Evolutionary conservation across 1,284 basidiomycete species (phyloP).

Genomic region (Gymnopus androsaceus): DNA sequence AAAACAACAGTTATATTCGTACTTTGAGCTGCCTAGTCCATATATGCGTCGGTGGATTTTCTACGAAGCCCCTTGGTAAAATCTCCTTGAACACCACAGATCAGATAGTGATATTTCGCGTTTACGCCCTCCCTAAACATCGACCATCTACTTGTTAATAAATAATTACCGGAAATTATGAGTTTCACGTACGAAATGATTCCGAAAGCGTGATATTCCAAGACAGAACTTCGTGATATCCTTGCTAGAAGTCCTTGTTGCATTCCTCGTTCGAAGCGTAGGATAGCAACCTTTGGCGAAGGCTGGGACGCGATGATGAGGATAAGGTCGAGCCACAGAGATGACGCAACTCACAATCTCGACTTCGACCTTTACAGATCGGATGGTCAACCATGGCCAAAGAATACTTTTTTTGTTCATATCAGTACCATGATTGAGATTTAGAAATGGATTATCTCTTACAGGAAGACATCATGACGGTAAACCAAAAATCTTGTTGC

Average conservation of each 20-base stretch:
- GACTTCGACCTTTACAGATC: conserved; percentile 71
- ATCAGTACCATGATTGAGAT: background rate
- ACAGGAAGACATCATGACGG: conserved; percentile 75
- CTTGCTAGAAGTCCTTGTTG: conserved; percentile 69
- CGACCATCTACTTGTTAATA: background rate
- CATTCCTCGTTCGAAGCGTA: conserved; percentile 71
- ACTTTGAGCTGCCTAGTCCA: conserved; percentile 73
- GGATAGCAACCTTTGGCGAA: conserved; percentile 65
- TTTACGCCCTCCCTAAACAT: conserved; percentile 56
- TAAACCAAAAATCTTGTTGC: conserved; percentile 80
- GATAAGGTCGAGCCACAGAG: background rate
- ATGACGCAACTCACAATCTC: conserved; percentile 64
- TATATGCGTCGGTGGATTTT: conserved; percentile 61
- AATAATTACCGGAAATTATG: background rate
- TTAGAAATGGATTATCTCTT: conserved; percentile 28
- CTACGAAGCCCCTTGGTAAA: conserved; percentile 64
- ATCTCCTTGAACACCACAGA: conserved; percentile 72
- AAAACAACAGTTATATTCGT: conserved; percentile 11
- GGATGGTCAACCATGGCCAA: conserved; percentile 75
- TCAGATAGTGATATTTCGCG: conserved; percentile 66
- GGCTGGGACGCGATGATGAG: conserved; percentile 41
- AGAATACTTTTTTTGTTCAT: conserved; percentile 48
- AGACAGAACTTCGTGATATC: conserved; percentile 62
- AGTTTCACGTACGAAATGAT: conserved; percentile 58
- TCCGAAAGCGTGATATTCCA: conserved; percentile 74